These are phyloP conservation scores for Fusarium albidum DNA, from an alignment of 2,329 filamentous ascomycete genomes.

Conservation along the genomic window DNA sequence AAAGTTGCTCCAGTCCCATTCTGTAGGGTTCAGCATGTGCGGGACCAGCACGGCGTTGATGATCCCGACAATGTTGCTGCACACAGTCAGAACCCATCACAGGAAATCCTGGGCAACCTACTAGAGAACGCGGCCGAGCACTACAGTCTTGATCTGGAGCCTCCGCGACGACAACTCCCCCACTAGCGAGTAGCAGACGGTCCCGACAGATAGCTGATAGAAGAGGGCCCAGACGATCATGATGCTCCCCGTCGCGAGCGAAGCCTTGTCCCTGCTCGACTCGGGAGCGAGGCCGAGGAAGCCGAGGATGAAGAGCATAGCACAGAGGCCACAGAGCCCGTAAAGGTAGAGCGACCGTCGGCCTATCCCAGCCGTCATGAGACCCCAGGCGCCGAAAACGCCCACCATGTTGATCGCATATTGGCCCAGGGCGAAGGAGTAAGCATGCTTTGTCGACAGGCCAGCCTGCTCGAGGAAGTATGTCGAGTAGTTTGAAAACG, in stretches of 20 bases:
- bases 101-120: background rate
- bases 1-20: slow-evolving; percentile 48
- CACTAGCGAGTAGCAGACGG: slow-evolving; percentile 45
- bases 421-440: slow-evolving; percentile 24
- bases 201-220: slow-evolving; percentile 46
- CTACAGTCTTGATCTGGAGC: slow-evolving; percentile 45
- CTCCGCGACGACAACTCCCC: slow-evolving; percentile 46
- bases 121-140: slow-evolving; percentile 42
- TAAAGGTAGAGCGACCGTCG: slow-evolving; percentile 50
- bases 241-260: slow-evolving; percentile 45
- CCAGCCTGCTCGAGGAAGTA: slow-evolving; percentile 49
- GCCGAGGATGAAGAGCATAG: slow-evolving; percentile 48
- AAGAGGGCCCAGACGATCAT: slow-evolving; percentile 40
- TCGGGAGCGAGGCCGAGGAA: slow-evolving; percentile 44
- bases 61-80: slow-evolving; percentile 34
- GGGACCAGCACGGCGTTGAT: slow-evolving; percentile 36
- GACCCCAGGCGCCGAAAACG: slow-evolving; percentile 50
- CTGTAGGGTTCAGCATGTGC: slow-evolving; percentile 43
- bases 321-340: slow-evolving; percentile 50
- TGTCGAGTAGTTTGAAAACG: slow-evolving; percentile 18
- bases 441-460: slow-evolving; percentile 35
- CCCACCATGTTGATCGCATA: slow-evolving; percentile 49
- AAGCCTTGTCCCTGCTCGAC: slow-evolving; percentile 3
- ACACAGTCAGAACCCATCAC: background rate
- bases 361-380: slow-evolving; percentile 45